Base-by-base conservation (phyloP, 768 basidiomycete genomes). In the Galerina marginata region DNA sequence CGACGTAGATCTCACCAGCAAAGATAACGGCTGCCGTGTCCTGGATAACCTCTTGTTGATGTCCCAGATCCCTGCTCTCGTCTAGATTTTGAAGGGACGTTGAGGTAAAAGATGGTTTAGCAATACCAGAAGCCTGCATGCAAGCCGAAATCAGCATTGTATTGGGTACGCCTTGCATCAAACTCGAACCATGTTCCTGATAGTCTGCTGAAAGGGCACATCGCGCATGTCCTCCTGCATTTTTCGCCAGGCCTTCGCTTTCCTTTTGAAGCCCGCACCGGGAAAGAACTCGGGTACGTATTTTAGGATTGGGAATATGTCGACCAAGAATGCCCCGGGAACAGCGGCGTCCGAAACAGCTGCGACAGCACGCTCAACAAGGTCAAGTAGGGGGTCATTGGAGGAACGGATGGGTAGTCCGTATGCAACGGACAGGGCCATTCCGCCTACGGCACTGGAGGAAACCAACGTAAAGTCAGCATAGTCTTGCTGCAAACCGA, bases 261-360 rank as follows among this genome's bases (percentile, higher is more conserved):
- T 81, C 36, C 75, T 75, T 66, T 84, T 76, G 78, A 88, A 90
- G 0, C 78, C 78, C 0, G 85, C 81, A 12, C 87, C 88, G 2
- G 88, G 88, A 39, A 84, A 67, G 83, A 83, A 90, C 44, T 68
- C 64, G 0, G 89, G 88, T 0, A 89, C 66, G 62, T 83, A 70
- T 65, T 75, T 75, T 16, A 81, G 70, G 6, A 69, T 42, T 0
- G 79, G 78, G 1, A 82, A 43, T 6, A 69, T 49, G 50, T 85
- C 83, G 6, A 87, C 82, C 2, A 83, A 68, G 60, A 77, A 84
- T 38, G 73, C 62, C 11, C 81, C 83, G 2, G 78, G 78, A 15
- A 75, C 65, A 0, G 74, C 68, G 1, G 80, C 79, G 29, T 69
- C 62, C 6, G 67, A 67, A 44, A 81, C 64, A 4, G 70, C 68